Evolutionary conservation across 1,284 basidiomycete genomes (phyloP).

Genomic region (Cerioporus squamosus): DNA sequence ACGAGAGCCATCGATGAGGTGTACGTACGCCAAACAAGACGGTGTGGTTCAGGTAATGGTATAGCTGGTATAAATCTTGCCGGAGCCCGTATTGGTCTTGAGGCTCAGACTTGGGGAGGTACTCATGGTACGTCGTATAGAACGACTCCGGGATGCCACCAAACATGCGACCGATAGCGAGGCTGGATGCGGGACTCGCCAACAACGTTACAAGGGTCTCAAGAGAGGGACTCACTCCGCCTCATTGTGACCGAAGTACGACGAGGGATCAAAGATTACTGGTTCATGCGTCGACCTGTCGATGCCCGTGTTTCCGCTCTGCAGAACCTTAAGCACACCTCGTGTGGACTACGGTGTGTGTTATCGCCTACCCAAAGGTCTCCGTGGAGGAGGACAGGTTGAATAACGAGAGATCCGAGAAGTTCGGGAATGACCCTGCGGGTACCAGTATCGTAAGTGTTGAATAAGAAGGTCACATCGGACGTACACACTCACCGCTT

Average conservation of each 20-base stretch:
- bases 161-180: conserved; percentile 85
- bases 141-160: conserved; percentile 78
- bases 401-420: conserved; percentile 60
- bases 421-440: conserved; percentile 78
- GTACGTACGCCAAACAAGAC: conserved; percentile 65
- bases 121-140: conserved; percentile 73
- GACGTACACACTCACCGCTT: conserved; percentile 50
- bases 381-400: conserved; percentile 83
- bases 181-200: conserved; percentile 42
- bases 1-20: neutral
- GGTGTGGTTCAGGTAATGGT: conserved; percentile 88
- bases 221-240: conserved; percentile 63
- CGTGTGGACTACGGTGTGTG: conserved; percentile 7
- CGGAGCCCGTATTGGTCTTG: conserved; percentile 71
- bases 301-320: conserved; percentile 78
- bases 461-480: neutral
- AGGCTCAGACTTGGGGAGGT: conserved; percentile 73
- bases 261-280: conserved; percentile 83
- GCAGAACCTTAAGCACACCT: neutral
- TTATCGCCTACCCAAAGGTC: conserved; percentile 76
- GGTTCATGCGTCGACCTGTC: conserved; percentile 60
- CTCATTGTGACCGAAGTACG: conserved; percentile 87
- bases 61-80: conserved; percentile 79
- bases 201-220: neutral
- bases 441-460: no score